Evolutionary conservation across 192 early-diverging fungal species (phyloP), one percentile per base, ranked within the genome.

Genomic region (Coemansia sp.): DNA sequence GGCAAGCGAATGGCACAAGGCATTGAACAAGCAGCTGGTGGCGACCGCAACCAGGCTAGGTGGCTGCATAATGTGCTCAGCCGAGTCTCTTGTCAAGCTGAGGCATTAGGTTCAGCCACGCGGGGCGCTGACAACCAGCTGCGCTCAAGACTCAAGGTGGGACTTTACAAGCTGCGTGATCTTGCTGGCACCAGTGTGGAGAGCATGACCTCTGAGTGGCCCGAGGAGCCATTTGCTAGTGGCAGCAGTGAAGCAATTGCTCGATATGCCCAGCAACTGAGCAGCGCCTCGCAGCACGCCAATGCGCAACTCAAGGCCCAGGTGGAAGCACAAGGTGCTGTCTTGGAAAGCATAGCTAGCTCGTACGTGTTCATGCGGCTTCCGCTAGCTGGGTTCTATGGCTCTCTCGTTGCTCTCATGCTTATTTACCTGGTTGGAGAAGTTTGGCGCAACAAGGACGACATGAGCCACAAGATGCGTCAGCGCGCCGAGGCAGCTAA

Each of bases 371-470:
- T 52, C 15, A 35, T 41, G 26, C 54, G 39, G 36, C 60, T 79
- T 36, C 70, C 66, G 15, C 29, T 79, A n/a, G 63, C 76, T 19
- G 50, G 70, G n/a, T 33, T 53, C 36, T 79, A 69, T 21, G 65
- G 53, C 10, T 62, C 76, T 0, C 29, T 72, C 10, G 50, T 66
- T 0, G 56, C 59, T 6, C 29, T 72, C 38, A 50, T 64, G 34
- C 54, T 74, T 17, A 36, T 68, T 3, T 62, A 54, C 14, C 37
- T 65, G 5, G 42, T 62, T 9, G 33, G 38, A 42, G 21, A 29
- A 17, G 15, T 74, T 15, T 65, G 56, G 72, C 6, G 43, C 18
- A 61, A 35, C 43, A 73, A 59, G 53, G 46, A 27, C 4, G 55
- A 59, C 26, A 56, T 73, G 35, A 50, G 61, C 33, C 46, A 39